phyloP scores from a whole-genome alignment of 371 early-diverging fungal species.

The Actinomortierella ambigua region DNA sequence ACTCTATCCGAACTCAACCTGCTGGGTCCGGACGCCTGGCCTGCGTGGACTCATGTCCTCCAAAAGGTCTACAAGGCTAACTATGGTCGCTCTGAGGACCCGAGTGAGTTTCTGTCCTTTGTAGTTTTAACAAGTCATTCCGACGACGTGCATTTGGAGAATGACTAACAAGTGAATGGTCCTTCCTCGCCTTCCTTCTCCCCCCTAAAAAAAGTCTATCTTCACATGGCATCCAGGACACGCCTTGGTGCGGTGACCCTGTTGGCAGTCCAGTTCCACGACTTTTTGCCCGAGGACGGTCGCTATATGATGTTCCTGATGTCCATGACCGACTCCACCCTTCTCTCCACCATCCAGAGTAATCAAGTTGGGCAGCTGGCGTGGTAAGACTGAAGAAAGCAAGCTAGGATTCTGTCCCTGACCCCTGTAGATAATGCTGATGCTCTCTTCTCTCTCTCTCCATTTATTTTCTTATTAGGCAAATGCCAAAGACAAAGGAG shows the following conservation, averaged over 20 bases:
- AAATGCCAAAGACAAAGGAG: constrained; percentile 72
- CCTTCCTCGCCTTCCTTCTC: background rate
- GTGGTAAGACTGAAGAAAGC: constrained; percentile 56
- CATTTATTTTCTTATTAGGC: constrained; percentile 48
- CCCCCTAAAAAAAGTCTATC: constrained; percentile 13
- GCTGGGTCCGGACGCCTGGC: constrained; percentile 41
- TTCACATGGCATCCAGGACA: constrained; percentile 43
- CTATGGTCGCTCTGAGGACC: constrained; percentile 43
- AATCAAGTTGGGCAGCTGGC: constrained; percentile 58
- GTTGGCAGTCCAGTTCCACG: constrained; percentile 51
- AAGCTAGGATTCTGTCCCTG: too few species aligned
- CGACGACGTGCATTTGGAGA: background rate
- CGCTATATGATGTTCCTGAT: constrained; percentile 58
- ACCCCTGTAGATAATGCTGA: background rate
- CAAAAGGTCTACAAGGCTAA: constrained; percentile 35
- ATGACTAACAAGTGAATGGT: background rate
- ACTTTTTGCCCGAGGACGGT: constrained; percentile 59
- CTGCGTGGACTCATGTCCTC: constrained; percentile 45
- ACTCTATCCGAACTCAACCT: constrained; percentile 37
- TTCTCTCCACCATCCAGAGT: constrained; percentile 68
- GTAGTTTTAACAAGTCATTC: background rate
- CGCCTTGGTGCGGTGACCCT: constrained; percentile 41
- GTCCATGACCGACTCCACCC: constrained; percentile 61
- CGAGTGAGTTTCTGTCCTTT: constrained; percentile 14
- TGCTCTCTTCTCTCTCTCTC: background rate